Base-by-base conservation (phyloP, 345 rosid genomes). In the Mangifera indica region DNA sequence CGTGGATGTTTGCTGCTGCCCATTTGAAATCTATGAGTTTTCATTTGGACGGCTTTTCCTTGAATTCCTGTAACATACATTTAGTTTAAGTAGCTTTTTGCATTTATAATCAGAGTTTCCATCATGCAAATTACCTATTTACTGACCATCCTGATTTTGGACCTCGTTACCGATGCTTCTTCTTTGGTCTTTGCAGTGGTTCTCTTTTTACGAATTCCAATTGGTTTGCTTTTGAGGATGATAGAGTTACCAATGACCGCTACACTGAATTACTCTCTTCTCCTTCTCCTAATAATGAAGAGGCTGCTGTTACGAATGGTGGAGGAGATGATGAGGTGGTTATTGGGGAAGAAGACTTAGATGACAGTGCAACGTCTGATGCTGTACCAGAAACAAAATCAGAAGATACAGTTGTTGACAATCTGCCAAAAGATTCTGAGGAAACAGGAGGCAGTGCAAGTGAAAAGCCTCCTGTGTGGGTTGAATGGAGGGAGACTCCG, bases 151-250 rank as follows among this genome's bases (percentile, higher is more conserved):
- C 21, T 44, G 44, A 2, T 61, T 25, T 57, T 15, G 63, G n/a
- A n/a, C 22, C 60, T 64, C n/a, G 26, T 54, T 26, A 66, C 17
- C 34, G 60, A 63, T 13, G n/a, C 10, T 18, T 73, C 45, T 70
- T 58, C 25, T 49, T 67, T 69, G 40, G 68, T 67, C 60, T 76
- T 74, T 79, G 85, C 86, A 93, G 96, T 46, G 85, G 88, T 52
- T 89, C 97, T 9, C 96, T 87, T 68, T 91, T 93, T 76, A 81
- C 93, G 53, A 91, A 91, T 80, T 87, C 97, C 78, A 89, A 93
- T 83, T 88, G 97, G 98, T 91, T 91, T 76, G 93, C 96, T 52
- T 91, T 89, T 67, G 91, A 91, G 70, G 97, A 87, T 77, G 92
- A 86, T 48, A 85, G 81, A 79, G 87, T 40, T 77, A 81, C 85